Percentiles rank a stretch among this genome's conserved stretches.
phyloP scores from a whole-genome alignment of 1,284 basidiomycete genomes.

The Coriolopsis trogii region DNA sequence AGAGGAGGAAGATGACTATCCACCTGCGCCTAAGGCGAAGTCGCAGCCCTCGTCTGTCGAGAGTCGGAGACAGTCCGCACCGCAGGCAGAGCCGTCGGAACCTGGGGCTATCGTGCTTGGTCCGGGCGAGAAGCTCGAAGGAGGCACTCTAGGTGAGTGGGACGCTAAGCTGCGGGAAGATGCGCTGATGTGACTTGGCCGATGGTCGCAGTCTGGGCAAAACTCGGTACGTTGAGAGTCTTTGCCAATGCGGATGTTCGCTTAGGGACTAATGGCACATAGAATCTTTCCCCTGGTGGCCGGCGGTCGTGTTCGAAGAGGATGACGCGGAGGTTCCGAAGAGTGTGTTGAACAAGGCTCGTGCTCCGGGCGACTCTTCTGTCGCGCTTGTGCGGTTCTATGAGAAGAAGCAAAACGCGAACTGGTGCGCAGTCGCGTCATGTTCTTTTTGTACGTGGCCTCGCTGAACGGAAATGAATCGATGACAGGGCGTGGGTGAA shows the following conservation, averaged over 20 bases:
- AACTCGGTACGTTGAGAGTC: conserved; percentile 37
- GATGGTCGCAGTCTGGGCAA: conserved; percentile 46
- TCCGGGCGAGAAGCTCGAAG: conserved; percentile 35
- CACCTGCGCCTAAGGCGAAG: not conserved
- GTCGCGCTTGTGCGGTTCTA: conserved; percentile 52
- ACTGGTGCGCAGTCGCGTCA: conserved; percentile 36
- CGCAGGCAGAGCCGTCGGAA: conserved; percentile 7
- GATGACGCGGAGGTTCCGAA: conserved; percentile 43
- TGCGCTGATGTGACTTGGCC: no score
- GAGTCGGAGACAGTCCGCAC: not conserved
- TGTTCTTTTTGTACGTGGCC: not conserved
- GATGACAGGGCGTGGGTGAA: conserved; percentile 42
- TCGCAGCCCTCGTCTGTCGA: not conserved
- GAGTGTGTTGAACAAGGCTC: conserved; percentile 32
- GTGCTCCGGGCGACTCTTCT: conserved; percentile 20
- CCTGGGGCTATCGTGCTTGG: conserved; percentile 27
- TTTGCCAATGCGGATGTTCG: not conserved
- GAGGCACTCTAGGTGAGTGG: conserved; percentile 43
- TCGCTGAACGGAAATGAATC: not conserved
- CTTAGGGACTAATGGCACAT: not conserved
- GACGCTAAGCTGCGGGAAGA: no score
- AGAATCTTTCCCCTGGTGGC: conserved; percentile 49
- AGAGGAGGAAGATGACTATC: conserved; percentile 2
- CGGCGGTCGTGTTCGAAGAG: conserved; percentile 44
- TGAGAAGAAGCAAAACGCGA: conserved; percentile 42